Evolutionary conservation across 2,329 filamentous ascomycete species (phyloP), one percentile per base, ranked within the genome.

Genomic region (Lanzia echinophila): DNA sequence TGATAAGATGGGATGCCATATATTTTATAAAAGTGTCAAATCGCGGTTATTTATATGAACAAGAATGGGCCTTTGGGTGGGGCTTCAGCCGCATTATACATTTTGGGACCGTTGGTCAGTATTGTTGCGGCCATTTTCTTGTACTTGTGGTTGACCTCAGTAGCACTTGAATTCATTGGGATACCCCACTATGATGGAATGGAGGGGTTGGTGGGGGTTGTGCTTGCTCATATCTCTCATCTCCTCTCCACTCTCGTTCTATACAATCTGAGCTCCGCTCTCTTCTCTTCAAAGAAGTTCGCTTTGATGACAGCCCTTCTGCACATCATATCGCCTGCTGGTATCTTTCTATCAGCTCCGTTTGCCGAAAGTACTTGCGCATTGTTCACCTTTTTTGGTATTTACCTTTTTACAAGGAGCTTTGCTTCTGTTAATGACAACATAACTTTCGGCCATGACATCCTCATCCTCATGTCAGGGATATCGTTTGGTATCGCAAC

Each of bases 331-430:
- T 94, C 88, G 0, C 92, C 94, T 0, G 94, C 88, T 0, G 92
- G 92, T 0, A 71, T 96, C 2, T 97, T 99, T 67, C 79, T 99
- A 17, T 91, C 87, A 0, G 86, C 91, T 0, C 90, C 92, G 0
- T 95, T 94, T 69, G 79, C 83, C 10, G 94, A 99, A 72, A 83
- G 87, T 58, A 69, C 85, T 0, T 96, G 90, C 69, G 84, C 92
- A 0, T 75, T 88, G 20, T 73, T 96, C 33, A 87, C 87, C 39
- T 88, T 96, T 63, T 62, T 77, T 0, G 94, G 90, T 1, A 84
- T 83, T 63, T 76, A 87, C 31, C 68, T 86, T 46, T 94, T 92
- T 67, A 79, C 80, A 1, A 74, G 76, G 43, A 73, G 74, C 63
- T 63, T 65, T 68, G 70, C 13, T 47, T 69, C 54, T 58, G 46